Conservation (phyloP, 192 early-diverging fungal species). For the Backusella liffmaniae region DNA sequence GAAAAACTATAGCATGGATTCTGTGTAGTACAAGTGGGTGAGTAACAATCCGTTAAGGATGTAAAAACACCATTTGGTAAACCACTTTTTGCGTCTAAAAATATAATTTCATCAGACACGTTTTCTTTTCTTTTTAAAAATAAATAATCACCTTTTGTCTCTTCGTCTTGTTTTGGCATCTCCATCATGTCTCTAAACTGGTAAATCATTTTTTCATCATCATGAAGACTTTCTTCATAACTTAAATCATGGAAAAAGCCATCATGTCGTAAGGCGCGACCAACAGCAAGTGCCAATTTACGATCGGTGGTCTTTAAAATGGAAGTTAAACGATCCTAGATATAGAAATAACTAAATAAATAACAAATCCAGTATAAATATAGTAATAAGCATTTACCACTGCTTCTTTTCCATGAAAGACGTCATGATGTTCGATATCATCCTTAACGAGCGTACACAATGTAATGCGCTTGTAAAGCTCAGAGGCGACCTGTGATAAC, state of each 20-base stretch:
- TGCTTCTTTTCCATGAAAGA: constrained; percentile 86
- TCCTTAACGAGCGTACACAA: constrained; percentile 68
- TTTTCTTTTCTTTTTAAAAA: not conserved
- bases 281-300: constrained; percentile 82
- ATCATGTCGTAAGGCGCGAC: constrained; percentile 86
- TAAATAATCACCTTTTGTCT: not conserved
- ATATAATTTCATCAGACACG: not conserved
- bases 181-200: constrained; percentile 56
- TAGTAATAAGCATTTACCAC: constrained; percentile 57
- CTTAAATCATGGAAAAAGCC: constrained; percentile 89
- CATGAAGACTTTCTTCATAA: constrained; percentile 79
- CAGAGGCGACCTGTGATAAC: constrained; percentile 65
- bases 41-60: constrained; percentile 90
- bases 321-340: constrained; percentile 53
- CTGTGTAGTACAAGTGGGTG: constrained; percentile 82
- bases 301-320: constrained; percentile 82
- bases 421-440: constrained; percentile 76
- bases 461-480: constrained; percentile 59
- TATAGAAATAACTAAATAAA: not conserved
- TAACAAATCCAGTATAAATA: no score
- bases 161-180: not conserved
- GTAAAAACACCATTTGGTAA: constrained; percentile 87
- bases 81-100: constrained; percentile 5
- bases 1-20: constrained; percentile 89
- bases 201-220: constrained; percentile 79